These are phyloP conservation scores for Solanum stenotomum DNA, from an alignment of 257 asterid genomes.

Conservation along the genomic window DNA sequence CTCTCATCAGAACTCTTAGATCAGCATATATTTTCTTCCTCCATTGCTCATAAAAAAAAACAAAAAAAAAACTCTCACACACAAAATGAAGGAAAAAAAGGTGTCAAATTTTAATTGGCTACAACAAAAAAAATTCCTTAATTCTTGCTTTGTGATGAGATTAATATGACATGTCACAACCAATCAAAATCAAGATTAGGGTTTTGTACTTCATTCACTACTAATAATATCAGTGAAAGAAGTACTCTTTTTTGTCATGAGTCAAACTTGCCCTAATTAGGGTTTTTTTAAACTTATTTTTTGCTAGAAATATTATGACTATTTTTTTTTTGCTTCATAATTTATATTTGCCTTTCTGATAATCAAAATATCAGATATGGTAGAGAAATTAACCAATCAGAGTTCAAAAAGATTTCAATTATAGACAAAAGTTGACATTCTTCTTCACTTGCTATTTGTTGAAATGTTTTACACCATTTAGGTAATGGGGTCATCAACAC, in stretches of 20 bases:
- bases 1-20: slow-evolving; percentile 25
- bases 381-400: not conserved
- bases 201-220: not conserved
- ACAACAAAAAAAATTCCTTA: slow-evolving; percentile 14
- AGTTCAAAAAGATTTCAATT: not conserved
- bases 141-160: not conserved
- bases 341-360: not conserved
- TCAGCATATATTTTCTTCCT: slow-evolving; percentile 28
- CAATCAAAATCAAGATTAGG: slow-evolving; percentile 9
- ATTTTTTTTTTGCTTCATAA: not conserved
- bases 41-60: slow-evolving; percentile 8
- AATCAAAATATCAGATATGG: not conserved
- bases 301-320: not conserved
- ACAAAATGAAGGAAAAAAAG: slow-evolving; percentile 16
- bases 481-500: slow-evolving; percentile 9
- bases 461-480: slow-evolving; percentile 1
- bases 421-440: slow-evolving; percentile 6
- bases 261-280: slow-evolving; percentile 30
- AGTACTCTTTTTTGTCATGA: not conserved
- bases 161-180: not conserved
- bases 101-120: slow-evolving; percentile 50
- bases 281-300: slow-evolving; percentile 14
- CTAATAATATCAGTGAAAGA: not conserved
- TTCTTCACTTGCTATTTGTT: not conserved
- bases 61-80: not conserved